Conservation (phyloP, 495 filamentous ascomycete genomes). For the Xylaria castorea region DNA sequence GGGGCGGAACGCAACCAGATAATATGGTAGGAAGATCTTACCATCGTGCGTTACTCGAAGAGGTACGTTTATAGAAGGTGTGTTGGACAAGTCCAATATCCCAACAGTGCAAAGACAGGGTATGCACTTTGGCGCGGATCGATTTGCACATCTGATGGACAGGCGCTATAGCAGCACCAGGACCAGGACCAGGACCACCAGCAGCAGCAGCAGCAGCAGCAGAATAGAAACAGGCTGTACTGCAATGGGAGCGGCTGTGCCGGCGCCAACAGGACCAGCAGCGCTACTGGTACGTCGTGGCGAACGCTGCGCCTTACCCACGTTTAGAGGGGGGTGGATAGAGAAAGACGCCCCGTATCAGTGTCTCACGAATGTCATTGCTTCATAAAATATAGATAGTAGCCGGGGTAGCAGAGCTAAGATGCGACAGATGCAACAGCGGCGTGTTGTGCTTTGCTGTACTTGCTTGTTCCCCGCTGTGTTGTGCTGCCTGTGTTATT, state of each 20-base stretch:
- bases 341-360: constrained; percentile 44
- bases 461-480: constrained; percentile 34
- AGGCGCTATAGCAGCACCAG: constrained; percentile 31
- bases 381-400: constrained; percentile 36
- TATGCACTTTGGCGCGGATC: constrained; percentile 35
- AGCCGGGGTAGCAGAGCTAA: constrained; percentile 36
- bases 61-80: constrained; percentile 37
- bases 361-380: constrained; percentile 44
- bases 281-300: constrained; percentile 26
- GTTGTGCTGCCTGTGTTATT: constrained; percentile 30
- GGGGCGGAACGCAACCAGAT: constrained; percentile 30
- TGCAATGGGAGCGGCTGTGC: constrained; percentile 7
- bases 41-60: constrained; percentile 47
- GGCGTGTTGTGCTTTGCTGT: constrained; percentile 23
- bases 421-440: constrained; percentile 27
- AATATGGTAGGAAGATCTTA: constrained; percentile 52
- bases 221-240: constrained; percentile 24
- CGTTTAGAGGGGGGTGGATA: constrained; percentile 42
- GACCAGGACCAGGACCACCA: constrained; percentile 1
- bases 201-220: constrained; percentile 24
- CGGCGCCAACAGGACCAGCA: constrained; percentile 18
- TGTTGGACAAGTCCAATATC: constrained; percentile 46
- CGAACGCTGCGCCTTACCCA: constrained; percentile 40
- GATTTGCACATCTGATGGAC: constrained; percentile 38
- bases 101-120: constrained; percentile 41